Evolutionary conservation across 2,329 filamentous ascomycete genomes (phyloP).

Genomic region (Fusarium chlamydosporum): DNA sequence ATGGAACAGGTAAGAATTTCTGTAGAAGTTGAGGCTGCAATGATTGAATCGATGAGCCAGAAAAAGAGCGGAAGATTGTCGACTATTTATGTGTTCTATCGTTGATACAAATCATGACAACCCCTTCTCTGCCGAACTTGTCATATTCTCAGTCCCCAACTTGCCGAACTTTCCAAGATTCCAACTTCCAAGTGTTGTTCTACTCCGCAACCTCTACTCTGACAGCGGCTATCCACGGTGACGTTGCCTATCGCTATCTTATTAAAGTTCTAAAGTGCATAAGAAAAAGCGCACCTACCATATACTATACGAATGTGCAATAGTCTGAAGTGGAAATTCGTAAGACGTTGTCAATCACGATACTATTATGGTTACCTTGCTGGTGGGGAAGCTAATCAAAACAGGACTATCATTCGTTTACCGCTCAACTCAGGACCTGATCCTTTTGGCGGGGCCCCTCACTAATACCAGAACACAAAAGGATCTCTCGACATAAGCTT

Average conservation of each 20-base stretch:
- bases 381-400: background rate
- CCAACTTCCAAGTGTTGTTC: background rate
- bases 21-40: background rate
- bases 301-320: background rate
- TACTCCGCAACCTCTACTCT: background rate
- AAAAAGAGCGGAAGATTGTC: background rate
- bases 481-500: background rate
- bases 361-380: background rate
- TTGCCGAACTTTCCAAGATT: background rate
- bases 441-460: background rate
- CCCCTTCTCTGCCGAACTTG: background rate
- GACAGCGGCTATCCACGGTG: background rate
- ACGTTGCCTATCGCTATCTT: background rate
- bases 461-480: background rate
- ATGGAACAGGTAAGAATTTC: background rate
- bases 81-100: background rate
- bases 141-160: background rate
- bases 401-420: background rate
- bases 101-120: background rate
- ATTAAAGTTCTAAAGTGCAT: background rate
- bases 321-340: background rate
- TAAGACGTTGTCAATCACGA: too few relatives aligned
- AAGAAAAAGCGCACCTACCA: background rate
- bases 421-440: background rate
- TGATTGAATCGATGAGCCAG: background rate